A percentile compares a stretch with the other conserved stretches of the same genome.
phyloP scores from a whole-genome alignment of 1,284 basidiomycete species.

The Cutaneotrichosporon cyanovorans region DNA sequence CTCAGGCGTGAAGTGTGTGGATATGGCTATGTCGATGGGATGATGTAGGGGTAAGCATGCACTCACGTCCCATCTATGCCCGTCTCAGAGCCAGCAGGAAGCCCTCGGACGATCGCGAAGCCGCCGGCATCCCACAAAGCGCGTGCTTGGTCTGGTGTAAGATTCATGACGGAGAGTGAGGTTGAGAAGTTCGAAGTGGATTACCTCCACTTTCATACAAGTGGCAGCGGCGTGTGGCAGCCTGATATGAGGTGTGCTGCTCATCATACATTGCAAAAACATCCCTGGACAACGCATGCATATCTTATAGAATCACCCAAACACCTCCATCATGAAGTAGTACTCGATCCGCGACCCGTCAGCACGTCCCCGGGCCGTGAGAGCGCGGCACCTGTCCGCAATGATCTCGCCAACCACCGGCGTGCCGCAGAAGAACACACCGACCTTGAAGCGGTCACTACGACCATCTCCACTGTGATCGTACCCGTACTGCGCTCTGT shows the following conservation, averaged over 20 bases:
- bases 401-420: conserved; percentile 29
- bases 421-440: conserved; percentile 30
- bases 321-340: conserved; percentile 31
- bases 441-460: conserved; percentile 25
- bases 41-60: no score
- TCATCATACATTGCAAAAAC: no score
- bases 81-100: conserved; percentile 38
- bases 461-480: conserved; percentile 8
- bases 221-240: no score
- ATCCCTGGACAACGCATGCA: no score
- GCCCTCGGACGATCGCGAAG: conserved; percentile 36
- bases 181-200: not conserved
- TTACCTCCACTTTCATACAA: not conserved
- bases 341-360: conserved; percentile 24
- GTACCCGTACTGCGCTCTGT: conserved; percentile 8
- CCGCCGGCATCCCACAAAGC: conserved; percentile 43
- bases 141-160: conserved; percentile 38
- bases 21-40: not conserved
- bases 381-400: conserved; percentile 23
- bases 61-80: conserved; percentile 44
- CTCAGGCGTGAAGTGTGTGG: no score
- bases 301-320: conserved; percentile 12
- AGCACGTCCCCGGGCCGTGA: conserved; percentile 19
- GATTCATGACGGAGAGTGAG: conserved; percentile 1
- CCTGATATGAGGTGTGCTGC: no score